These are phyloP conservation scores for Skeletonema marinoi DNA, from an alignment of 108 stramenopile species.

Conservation along the genomic window DNA sequence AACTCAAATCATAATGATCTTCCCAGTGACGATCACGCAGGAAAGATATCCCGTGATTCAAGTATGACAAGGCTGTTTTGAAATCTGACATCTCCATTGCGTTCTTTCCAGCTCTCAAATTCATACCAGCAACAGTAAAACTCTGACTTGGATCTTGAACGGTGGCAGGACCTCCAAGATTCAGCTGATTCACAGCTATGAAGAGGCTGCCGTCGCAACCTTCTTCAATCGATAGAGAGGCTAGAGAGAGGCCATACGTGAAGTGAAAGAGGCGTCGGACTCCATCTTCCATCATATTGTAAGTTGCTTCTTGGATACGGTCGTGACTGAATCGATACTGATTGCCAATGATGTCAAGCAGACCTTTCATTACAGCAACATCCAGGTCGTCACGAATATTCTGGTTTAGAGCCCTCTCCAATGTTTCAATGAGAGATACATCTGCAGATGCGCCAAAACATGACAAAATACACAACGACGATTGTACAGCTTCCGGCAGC, in stretches of 20 bases:
- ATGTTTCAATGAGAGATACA: not conserved
- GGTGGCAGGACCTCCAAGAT: not conserved
- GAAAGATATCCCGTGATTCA: not conserved
- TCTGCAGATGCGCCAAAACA: constrained; percentile 4
- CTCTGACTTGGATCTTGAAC: not conserved
- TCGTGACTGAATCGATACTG: not conserved
- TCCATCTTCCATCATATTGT: not conserved
- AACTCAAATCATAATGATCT: not conserved
- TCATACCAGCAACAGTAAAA: not conserved
- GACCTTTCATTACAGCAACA: not conserved
- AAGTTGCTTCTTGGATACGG: not conserved
- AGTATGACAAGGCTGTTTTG: not conserved
- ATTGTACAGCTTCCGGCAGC: not conserved
- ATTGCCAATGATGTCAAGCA: not conserved
- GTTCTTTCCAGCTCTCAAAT: not conserved
- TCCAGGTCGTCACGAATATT: not conserved
- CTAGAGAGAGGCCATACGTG: constrained; percentile 4
- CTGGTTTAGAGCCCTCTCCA: not conserved
- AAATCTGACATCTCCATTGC: not conserved
- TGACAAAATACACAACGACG: constrained; percentile 1
- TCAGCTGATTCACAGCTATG: constrained; percentile 4
- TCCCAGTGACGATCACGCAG: not conserved
- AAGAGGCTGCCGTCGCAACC: not conserved
- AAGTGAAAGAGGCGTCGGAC: not conserved
- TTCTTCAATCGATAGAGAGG: not conserved